phyloP scores from a whole-genome alignment of 495 filamentous ascomycete species.

The Aspergillus taichungensis region DNA sequence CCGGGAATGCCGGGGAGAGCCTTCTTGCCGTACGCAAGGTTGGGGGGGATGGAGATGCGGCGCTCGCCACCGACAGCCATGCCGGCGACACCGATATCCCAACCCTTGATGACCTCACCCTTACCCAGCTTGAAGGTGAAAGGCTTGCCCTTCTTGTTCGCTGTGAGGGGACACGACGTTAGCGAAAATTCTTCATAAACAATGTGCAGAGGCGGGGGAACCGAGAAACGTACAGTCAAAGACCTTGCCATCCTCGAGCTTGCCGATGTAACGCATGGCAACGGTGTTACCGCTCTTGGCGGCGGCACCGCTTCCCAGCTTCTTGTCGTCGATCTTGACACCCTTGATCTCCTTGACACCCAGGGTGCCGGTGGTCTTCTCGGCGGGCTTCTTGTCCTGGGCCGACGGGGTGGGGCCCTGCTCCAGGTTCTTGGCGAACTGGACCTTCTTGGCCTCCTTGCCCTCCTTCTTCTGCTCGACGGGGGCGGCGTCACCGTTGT shows the following conservation, averaged over 20 bases:
- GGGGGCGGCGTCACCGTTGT: slow-evolving; percentile 72
- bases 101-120: slow-evolving; percentile 96
- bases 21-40: slow-evolving; percentile 81
- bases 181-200: not conserved
- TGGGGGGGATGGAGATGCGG: slow-evolving; percentile 75
- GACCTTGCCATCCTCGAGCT: slow-evolving; percentile 81
- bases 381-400: slow-evolving; percentile 35
- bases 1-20: slow-evolving; percentile 69
- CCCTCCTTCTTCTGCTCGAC: slow-evolving; percentile 45
- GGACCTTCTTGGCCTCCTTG: slow-evolving; percentile 81
- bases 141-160: slow-evolving; percentile 96
- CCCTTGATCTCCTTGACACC: slow-evolving; percentile 73
- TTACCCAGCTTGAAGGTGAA: slow-evolving; percentile 90
- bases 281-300: slow-evolving; percentile 82
- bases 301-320: slow-evolving; percentile 69
- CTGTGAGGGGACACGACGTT: slow-evolving; percentile 29
- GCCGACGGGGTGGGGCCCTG: slow-evolving; percentile 75
- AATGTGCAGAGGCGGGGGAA: not conserved
- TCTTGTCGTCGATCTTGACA: slow-evolving; percentile 91
- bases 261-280: slow-evolving; percentile 94
- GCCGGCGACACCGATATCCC: slow-evolving; percentile 88
- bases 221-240: slow-evolving; percentile 67
- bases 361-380: slow-evolving; percentile 47
- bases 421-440: slow-evolving; percentile 97
- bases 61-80: slow-evolving; percentile 93